Conservation (phyloP, 805 yeast genomes). For the Saturnispora sekii region DNA sequence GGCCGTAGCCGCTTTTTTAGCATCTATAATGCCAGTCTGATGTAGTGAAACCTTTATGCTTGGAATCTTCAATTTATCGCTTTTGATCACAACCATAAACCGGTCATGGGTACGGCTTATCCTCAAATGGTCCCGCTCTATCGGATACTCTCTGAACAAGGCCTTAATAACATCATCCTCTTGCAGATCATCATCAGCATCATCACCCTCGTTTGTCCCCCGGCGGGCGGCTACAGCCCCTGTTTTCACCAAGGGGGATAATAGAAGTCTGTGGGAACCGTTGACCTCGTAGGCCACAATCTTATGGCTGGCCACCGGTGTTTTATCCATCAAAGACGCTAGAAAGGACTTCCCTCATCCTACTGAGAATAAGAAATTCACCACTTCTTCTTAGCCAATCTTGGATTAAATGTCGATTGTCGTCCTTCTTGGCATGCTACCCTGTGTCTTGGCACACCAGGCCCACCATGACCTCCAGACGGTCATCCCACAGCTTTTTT, state of each 20-base stretch:
- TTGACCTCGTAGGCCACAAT: slow-evolving; percentile 2
- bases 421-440: no score
- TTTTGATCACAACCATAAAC: slow-evolving; percentile 1
- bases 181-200: slow-evolving; percentile 1
- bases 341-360: not conserved
- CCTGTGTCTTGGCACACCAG: not conserved
- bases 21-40: no score
- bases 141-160: not conserved
- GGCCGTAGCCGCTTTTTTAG: no score
- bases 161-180: slow-evolving; percentile 5
- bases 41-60: no score
- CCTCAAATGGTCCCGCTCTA: not conserved
- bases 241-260: not conserved
- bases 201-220: not conserved
- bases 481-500: not conserved
- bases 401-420: no score
- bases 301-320: slow-evolving; percentile 6
- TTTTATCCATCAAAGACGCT: not conserved
- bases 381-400: not conserved
- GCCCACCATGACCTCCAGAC: not conserved
- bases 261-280: slow-evolving; percentile 2
- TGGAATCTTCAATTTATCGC: not conserved
- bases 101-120: not conserved
- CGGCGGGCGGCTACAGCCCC: not conserved
- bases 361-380: not conserved